Conservation (phyloP, 2,329 filamentous ascomycete genomes). For the Botryotinia calthae region DNA sequence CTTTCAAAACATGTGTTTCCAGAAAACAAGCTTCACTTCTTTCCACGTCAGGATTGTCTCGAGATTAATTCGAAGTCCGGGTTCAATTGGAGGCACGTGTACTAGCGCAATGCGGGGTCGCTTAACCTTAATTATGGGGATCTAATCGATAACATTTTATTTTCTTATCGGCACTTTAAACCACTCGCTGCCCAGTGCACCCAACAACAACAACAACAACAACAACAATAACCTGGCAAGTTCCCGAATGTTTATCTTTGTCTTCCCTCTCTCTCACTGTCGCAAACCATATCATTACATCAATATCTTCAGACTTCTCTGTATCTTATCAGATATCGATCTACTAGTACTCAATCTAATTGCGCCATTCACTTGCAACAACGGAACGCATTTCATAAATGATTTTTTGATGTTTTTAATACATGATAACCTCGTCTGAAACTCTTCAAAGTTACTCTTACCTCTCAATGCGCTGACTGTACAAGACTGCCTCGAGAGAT, state of each 20-base stretch:
- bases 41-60: not conserved
- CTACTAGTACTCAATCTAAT: not conserved
- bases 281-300: not conserved
- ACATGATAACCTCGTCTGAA: not conserved
- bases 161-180: conserved; percentile 17
- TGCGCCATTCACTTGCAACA: not conserved
- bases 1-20: not conserved
- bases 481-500: not conserved
- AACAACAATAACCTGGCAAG: not conserved
- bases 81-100: not conserved
- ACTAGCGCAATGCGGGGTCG: conserved; percentile 17
- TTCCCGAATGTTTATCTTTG: not conserved
- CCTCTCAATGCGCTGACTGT: not conserved
- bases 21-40: not conserved
- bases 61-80: not conserved
- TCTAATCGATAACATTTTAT: not conserved
- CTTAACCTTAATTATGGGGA: conserved; percentile 3
- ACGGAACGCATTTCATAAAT: not conserved
- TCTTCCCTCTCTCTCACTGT: not conserved
- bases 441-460: conserved; percentile 6
- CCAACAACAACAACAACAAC: not conserved
- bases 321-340: not conserved
- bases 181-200: conserved; percentile 5
- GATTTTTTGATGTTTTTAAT: conserved; percentile 6
- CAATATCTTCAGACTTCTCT: not conserved